These are phyloP conservation scores for Globisporangium canariense DNA, from an alignment of 352 stramenopile species.

Conservation along the genomic window DNA sequence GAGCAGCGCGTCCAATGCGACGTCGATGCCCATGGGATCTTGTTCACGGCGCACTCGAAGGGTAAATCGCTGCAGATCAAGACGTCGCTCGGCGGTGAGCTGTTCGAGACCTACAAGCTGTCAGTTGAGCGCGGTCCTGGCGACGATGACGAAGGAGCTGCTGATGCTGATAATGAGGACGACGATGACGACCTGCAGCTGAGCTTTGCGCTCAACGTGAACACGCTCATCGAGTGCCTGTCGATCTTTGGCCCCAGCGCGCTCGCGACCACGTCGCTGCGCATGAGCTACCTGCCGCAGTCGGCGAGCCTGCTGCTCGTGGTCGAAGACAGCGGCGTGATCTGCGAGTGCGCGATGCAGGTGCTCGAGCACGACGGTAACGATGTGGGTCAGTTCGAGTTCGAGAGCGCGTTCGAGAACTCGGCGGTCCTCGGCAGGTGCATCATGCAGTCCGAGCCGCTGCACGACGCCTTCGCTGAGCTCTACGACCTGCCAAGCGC, in stretches of 20 bases:
- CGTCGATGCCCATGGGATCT: slow-evolving; percentile 52
- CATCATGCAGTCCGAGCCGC: slow-evolving; percentile 79
- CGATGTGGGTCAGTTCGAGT: slow-evolving; percentile 67
- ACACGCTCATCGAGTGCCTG: slow-evolving; percentile 72
- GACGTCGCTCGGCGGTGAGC: slow-evolving; percentile 65
- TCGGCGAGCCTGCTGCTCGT: slow-evolving; percentile 61
- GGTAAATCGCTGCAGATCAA: slow-evolving; percentile 88
- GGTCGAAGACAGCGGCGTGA: slow-evolving; percentile 79
- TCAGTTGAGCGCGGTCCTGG: slow-evolving; percentile 5
- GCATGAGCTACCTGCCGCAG: slow-evolving; percentile 64
- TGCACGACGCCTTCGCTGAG: slow-evolving; percentile 79
- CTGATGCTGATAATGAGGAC: neutral
- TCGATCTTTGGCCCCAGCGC: slow-evolving; percentile 72
- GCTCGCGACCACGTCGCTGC: slow-evolving; percentile 69
- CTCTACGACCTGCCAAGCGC: slow-evolving; percentile 82
- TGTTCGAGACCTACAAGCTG: slow-evolving; percentile 75
- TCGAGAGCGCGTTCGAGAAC: slow-evolving; percentile 76
- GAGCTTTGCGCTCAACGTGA: slow-evolving; percentile 75
- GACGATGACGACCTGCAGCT: slow-evolving; percentile 37
- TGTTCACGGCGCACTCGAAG: slow-evolving; percentile 80
- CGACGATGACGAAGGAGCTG: slow-evolving; percentile 10
- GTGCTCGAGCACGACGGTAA: slow-evolving; percentile 74
- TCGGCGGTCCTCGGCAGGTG: slow-evolving; percentile 69
- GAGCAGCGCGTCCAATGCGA: slow-evolving; percentile 80
- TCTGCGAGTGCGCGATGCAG: slow-evolving; percentile 84